Conservation (phyloP, 805 yeast genomes). For the Spathaspora arborariae region DNA sequence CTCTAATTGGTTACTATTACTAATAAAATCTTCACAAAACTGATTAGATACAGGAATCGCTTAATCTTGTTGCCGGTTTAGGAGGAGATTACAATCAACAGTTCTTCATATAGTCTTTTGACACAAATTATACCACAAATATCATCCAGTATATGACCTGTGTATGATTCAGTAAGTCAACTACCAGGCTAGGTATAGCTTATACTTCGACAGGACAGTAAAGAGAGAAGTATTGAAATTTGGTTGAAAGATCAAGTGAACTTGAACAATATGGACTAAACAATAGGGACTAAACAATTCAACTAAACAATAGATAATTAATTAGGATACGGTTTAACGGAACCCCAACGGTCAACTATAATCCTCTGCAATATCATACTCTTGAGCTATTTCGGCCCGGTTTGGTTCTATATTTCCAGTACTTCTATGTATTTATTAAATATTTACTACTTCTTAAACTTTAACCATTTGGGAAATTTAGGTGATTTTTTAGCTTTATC, state of each 20-base stretch:
- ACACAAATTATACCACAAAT: too few relatives aligned
- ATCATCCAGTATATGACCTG: too few relatives aligned
- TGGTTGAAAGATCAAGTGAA: neutral
- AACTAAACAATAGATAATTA: neutral
- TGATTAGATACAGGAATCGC: neutral
- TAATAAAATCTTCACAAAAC: neutral
- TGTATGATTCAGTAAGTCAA: too few relatives aligned
- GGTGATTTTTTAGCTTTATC: neutral
- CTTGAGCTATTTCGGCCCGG: neutral
- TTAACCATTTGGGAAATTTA: conserved; percentile 25
- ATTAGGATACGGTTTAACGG: neutral
- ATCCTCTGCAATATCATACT: neutral
- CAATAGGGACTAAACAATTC: too few relatives aligned
- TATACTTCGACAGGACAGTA: too few relatives aligned
- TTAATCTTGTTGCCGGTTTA: neutral
- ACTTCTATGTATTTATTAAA: neutral
- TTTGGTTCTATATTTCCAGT: neutral
- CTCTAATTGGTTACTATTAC: neutral
- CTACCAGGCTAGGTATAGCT: too few relatives aligned
- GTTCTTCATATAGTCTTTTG: too few relatives aligned
- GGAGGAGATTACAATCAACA: neutral
- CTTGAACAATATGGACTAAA: neutral
- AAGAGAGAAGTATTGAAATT: too few relatives aligned
- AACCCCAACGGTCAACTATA: neutral
- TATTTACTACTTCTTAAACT: conserved; percentile 3